Percentiles rank a stretch among this genome's conserved stretches.
phyloP scores from a whole-genome alignment of 2,329 filamentous ascomycete species.

The Fusarium pseudocircinatum region DNA sequence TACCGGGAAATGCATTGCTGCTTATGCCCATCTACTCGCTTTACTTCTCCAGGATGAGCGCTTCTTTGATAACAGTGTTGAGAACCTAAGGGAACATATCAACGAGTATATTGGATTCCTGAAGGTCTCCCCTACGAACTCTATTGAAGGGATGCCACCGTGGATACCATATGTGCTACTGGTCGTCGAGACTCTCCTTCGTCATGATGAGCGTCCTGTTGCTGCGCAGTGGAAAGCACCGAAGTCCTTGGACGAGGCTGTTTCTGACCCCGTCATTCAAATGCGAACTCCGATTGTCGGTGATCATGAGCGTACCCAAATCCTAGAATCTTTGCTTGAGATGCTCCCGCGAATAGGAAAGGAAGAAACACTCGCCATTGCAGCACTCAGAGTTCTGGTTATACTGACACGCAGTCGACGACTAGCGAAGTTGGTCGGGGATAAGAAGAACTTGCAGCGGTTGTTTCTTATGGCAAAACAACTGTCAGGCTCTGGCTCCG shows the following conservation, averaged over 20 bases:
- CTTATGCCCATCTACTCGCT: conserved; percentile 91
- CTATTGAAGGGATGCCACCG: conserved; percentile 81
- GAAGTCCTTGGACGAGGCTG: conserved; percentile 57
- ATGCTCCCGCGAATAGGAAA: conserved; percentile 88
- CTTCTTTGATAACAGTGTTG: conserved; percentile 82
- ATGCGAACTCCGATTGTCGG: conserved; percentile 67
- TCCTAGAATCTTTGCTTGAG: conserved; percentile 83
- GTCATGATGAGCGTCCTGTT: conserved; percentile 84
- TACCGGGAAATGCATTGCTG: conserved; percentile 73
- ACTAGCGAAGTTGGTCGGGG: conserved; percentile 79
- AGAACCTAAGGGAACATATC: conserved; percentile 80
- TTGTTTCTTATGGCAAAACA: conserved; percentile 97
- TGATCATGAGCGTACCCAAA: conserved; percentile 70
- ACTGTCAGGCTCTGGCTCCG: conserved; percentile 79
- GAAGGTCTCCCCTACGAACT: conserved; percentile 71
- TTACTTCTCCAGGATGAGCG: conserved; percentile 83
- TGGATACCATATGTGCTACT: conserved; percentile 94
- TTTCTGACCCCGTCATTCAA: conserved; percentile 66
- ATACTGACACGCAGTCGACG: conserved; percentile 84
- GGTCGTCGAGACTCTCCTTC: conserved; percentile 89
- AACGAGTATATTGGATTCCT: conserved; percentile 81
- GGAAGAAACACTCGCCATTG: conserved; percentile 84
- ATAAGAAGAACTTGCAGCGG: conserved; percentile 88
- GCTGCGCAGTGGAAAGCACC: conserved; percentile 76
- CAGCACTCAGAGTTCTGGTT: conserved; percentile 83